Conservation (phyloP, 495 filamentous ascomycete genomes). For the Xylaria longipes region DNA sequence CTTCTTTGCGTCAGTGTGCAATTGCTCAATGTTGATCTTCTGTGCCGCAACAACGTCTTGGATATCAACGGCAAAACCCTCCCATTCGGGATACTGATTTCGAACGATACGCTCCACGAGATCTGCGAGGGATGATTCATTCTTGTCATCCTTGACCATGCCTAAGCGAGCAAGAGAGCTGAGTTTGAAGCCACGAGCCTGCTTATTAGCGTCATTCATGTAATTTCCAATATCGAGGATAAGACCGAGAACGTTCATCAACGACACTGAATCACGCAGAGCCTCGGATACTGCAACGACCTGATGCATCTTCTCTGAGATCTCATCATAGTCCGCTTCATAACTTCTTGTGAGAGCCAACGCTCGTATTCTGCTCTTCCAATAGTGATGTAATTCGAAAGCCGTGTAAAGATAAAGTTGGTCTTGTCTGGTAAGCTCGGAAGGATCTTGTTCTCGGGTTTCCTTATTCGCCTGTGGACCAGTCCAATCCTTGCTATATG, state of each 20-base stretch:
- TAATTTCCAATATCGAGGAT: slow-evolving; percentile 99
- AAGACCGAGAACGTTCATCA: slow-evolving; percentile 95
- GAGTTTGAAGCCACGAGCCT: slow-evolving; percentile 96
- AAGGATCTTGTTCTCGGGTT: slow-evolving; percentile 84
- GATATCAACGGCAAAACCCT: slow-evolving; percentile 86
- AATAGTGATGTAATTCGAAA: slow-evolving; percentile 96
- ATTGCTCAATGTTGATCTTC: slow-evolving; percentile 93
- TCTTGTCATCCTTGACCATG: slow-evolving; percentile 99
- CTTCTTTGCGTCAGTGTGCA: slow-evolving; percentile 85
- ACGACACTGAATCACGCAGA: slow-evolving; percentile 82
- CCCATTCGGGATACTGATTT: slow-evolving; percentile 95
- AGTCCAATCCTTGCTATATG: slow-evolving; percentile 96
- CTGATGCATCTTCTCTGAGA: slow-evolving; percentile 78
- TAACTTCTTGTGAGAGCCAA: slow-evolving; percentile 83
- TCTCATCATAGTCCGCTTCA: slow-evolving; percentile 90
- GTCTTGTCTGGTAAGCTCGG: slow-evolving; percentile 89
- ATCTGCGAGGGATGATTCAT: slow-evolving; percentile 94
- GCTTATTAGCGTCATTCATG: slow-evolving; percentile 99
- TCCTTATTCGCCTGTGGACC: slow-evolving; percentile 81
- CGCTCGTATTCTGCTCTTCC: slow-evolving; percentile 96
- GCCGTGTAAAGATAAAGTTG: slow-evolving; percentile 93
- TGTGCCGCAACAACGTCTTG: slow-evolving; percentile 79
- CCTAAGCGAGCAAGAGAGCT: slow-evolving; percentile 91
- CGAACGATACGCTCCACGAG: slow-evolving; percentile 97
- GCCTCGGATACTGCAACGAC: slow-evolving; percentile 88